phyloP scores from a whole-genome alignment of 1,284 basidiomycete species.

The Entoloma clypeatum region DNA sequence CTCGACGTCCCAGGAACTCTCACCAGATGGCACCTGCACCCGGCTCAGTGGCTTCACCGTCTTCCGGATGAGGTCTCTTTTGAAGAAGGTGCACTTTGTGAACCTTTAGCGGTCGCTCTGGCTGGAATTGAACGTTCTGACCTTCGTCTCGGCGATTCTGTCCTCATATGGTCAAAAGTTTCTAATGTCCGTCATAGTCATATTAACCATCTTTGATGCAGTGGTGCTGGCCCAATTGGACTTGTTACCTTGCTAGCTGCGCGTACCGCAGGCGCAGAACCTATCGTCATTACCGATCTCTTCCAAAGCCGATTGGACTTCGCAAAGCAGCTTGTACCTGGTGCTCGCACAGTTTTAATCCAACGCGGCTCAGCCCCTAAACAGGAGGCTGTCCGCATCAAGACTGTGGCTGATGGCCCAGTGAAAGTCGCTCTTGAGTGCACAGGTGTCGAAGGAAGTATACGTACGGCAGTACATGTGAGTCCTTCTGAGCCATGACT shows the following conservation, averaged over 20 bases:
- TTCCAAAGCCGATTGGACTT: slow-evolving; percentile 79
- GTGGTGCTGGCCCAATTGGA: slow-evolving; percentile 84
- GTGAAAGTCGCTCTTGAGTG: slow-evolving; percentile 63
- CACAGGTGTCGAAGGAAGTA: slow-evolving; percentile 73
- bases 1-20: slow-evolving; percentile 46
- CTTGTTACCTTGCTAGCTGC: slow-evolving; percentile 77
- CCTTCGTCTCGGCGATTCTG: slow-evolving; percentile 56
- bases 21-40: slow-evolving; percentile 59
- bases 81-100: slow-evolving; percentile 62
- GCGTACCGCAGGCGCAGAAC: slow-evolving; percentile 74
- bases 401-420: slow-evolving; percentile 41
- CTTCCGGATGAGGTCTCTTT: slow-evolving; percentile 56
- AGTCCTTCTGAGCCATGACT: slow-evolving; percentile 19
- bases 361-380: slow-evolving; percentile 39
- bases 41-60: slow-evolving; percentile 61
- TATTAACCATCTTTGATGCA: slow-evolving; percentile 20
- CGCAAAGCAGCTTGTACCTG: slow-evolving; percentile 74
- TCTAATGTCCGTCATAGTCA: too few species aligned
- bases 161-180: slow-evolving; percentile 48
- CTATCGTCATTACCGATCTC: slow-evolving; percentile 78
- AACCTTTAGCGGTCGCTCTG: slow-evolving; percentile 58
- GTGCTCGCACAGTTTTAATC: slow-evolving; percentile 55
- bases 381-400: slow-evolving; percentile 48
- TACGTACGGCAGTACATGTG: slow-evolving; percentile 66
- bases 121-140: slow-evolving; percentile 60